Evolutionary conservation across 148 eudicot genomes (phyloP).

Genomic region (Camellia sinensis): DNA sequence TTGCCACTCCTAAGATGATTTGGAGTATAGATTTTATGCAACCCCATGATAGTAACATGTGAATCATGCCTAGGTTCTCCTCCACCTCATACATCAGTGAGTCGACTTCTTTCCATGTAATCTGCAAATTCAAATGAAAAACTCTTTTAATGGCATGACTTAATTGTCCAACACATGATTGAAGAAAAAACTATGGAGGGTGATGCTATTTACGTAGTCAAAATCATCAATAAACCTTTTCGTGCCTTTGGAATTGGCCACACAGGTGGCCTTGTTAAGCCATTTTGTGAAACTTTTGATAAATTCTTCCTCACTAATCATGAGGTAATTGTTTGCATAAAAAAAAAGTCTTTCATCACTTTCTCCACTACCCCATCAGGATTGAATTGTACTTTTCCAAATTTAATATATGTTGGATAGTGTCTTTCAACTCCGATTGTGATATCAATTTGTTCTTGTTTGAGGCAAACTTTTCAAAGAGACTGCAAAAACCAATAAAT

Average conservation of each 20-base stretch:
- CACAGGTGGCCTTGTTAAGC: constrained; percentile 18
- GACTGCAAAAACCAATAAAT: constrained; percentile 13
- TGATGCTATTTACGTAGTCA: constrained; percentile 22
- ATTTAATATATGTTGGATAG: constrained; percentile 18
- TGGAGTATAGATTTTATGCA: constrained; percentile 20
- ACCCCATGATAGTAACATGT: constrained; percentile 13
- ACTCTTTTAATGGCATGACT: not conserved
- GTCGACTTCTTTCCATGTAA: constrained; percentile 26
- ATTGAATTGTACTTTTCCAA: constrained; percentile 10
- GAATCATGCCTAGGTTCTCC: not conserved
- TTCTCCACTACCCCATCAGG: constrained; percentile 9
- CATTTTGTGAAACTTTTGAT: constrained; percentile 19
- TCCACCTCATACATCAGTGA: constrained; percentile 12
- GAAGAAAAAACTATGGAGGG: not conserved
- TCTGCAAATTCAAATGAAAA: constrained; percentile 21
- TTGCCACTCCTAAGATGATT: constrained; percentile 24
- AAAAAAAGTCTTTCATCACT: constrained; percentile 21
- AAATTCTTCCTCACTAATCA: constrained; percentile 25
- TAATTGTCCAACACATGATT: not conserved
- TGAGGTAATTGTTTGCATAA: constrained; percentile 22
- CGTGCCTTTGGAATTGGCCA: constrained; percentile 10
- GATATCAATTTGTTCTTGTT: constrained; percentile 15
- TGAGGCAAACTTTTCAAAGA: constrained; percentile 24
- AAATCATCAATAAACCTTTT: constrained; percentile 24
- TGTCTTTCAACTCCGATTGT: constrained; percentile 18